These are phyloP conservation scores for Cymbidium sinense DNA, from an alignment of 106 monocot genomes.

Conservation along the genomic window DNA sequence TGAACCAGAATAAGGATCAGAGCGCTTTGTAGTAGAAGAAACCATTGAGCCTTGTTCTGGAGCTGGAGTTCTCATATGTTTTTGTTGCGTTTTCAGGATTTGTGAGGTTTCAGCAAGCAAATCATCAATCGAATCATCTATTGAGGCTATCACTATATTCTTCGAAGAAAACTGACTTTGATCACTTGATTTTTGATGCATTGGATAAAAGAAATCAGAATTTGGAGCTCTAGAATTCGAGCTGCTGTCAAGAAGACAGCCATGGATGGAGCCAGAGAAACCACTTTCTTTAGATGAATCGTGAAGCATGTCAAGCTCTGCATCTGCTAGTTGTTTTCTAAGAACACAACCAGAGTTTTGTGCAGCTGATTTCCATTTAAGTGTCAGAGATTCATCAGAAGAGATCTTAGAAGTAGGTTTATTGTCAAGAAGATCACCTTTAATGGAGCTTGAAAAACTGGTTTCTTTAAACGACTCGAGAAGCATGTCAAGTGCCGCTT, in stretches of 20 bases:
- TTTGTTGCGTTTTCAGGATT: neutral
- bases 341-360: neutral
- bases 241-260: neutral
- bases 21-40: neutral
- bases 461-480: constrained; percentile 18
- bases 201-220: neutral
- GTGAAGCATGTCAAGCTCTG: too few species aligned
- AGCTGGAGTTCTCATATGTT: neutral
- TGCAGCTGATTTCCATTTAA: neutral
- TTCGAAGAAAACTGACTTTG: constrained; percentile 10
- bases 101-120: constrained; percentile 36
- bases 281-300: too few species aligned
- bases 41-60: constrained; percentile 1
- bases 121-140: constrained; percentile 42
- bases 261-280: too few species aligned
- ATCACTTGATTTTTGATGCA: neutral
- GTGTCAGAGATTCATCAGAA: neutral
- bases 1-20: neutral
- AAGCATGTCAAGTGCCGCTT: constrained; percentile 42
- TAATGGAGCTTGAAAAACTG: neutral
- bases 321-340: neutral
- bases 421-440: neutral
- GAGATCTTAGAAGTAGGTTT: neutral
- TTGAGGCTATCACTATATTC: neutral
- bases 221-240: neutral